Percentiles rank a stretch among this genome's conserved stretches.
Evolutionary conservation across 2,329 filamentous ascomycete species (phyloP).

Genomic region (Talaromyces pinophilus): DNA sequence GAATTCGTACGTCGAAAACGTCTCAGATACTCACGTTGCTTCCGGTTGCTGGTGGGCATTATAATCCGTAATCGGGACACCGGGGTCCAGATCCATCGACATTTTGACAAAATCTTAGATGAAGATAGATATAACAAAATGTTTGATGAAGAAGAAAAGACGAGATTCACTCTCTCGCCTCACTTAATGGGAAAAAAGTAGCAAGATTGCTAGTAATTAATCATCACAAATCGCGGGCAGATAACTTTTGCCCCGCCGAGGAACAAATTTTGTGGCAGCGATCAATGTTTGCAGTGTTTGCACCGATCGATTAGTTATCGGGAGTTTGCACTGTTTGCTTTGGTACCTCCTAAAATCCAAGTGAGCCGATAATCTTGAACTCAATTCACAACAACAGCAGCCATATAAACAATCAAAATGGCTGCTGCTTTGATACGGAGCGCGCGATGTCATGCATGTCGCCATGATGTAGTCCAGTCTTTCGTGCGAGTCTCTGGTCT

Average conservation of each 20-base stretch:
- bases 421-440: constrained; percentile 31
- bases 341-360: neutral
- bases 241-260: constrained; percentile 24
- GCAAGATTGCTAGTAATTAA: constrained; percentile 4
- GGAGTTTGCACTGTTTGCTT: constrained; percentile 24
- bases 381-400: neutral
- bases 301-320: neutral
- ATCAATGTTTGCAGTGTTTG: constrained; percentile 25
- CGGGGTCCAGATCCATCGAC: constrained; percentile 62
- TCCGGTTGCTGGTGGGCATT: constrained; percentile 43
- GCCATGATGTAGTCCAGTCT: constrained; percentile 34
- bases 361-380: no score
- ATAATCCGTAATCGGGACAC: constrained; percentile 52
- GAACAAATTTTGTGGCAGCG: constrained; percentile 15
- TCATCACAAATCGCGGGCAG: constrained; percentile 17
- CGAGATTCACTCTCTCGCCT: neutral
- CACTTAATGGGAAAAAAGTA: neutral
- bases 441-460: constrained; percentile 34
- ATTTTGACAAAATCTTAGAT: constrained; percentile 35
- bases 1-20: neutral
- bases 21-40: constrained; percentile 54
- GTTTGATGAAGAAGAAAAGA: neutral
- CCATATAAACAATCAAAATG: constrained; percentile 2
- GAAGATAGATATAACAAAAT: neutral
- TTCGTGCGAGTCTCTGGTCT: constrained; percentile 33